Conservation (phyloP, 495 filamentous ascomycete species). For the Chaetomium cochliodes region DNA sequence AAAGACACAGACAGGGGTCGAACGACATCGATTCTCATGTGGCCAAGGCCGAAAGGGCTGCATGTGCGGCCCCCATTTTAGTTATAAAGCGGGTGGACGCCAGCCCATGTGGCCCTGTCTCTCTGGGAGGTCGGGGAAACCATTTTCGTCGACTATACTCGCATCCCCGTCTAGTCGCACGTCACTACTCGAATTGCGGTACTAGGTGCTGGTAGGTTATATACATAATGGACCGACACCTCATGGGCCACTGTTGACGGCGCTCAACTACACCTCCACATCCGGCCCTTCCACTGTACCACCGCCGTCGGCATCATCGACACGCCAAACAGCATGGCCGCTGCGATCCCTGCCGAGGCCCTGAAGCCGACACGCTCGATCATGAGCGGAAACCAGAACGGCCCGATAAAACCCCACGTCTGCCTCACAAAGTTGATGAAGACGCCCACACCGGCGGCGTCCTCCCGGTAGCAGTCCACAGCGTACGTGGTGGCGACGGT, state of each 20-base stretch:
- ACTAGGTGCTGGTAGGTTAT: too few species aligned
- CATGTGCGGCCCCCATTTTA: too few species aligned
- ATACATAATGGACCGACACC: background rate
- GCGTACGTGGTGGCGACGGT: conserved; percentile 13
- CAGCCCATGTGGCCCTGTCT: too few species aligned
- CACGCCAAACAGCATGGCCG: conserved; percentile 6
- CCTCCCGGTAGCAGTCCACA: conserved; percentile 14
- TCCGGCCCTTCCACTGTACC: conserved; percentile 7
- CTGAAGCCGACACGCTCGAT: background rate
- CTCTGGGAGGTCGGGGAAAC: too few species aligned
- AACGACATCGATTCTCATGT: too few species aligned
- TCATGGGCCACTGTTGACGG: background rate
- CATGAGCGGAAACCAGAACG: conserved; percentile 7
- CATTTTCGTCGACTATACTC: too few species aligned
- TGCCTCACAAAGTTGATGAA: conserved; percentile 14
- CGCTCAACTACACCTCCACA: background rate
- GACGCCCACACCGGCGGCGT: conserved; percentile 6
- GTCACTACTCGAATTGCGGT: too few species aligned
- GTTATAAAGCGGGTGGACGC: too few species aligned
- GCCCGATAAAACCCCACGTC: conserved; percentile 16
- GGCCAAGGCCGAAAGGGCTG: too few species aligned
- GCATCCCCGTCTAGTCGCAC: background rate
- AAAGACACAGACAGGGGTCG: too few species aligned
- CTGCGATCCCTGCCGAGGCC: conserved; percentile 2
- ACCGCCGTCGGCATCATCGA: conserved; percentile 12